Evolutionary conservation across 345 rosid species (phyloP).

Genomic region (Pistacia atlantica): DNA sequence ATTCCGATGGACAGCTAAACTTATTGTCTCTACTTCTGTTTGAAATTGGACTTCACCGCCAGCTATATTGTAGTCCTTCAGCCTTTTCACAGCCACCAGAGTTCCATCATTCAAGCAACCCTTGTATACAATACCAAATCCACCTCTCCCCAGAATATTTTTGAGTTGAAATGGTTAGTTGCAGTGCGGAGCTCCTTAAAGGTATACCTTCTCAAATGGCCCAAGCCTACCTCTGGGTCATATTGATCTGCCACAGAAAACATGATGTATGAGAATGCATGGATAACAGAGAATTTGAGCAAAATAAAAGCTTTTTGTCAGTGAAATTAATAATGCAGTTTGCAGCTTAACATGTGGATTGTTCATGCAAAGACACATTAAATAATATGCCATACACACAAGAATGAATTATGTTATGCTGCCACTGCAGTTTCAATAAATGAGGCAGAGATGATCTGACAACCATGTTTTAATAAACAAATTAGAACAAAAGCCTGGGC

Average conservation of each 20-base stretch:
- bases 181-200: slow-evolving; percentile 93
- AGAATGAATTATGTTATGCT: neutral
- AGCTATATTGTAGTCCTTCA: slow-evolving; percentile 81
- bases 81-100: slow-evolving; percentile 93
- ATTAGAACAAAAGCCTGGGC: neutral
- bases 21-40: slow-evolving; percentile 94
- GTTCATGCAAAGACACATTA: neutral
- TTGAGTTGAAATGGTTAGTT: slow-evolving; percentile 82
- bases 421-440: neutral
- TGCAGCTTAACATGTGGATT: neutral
- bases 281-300: neutral
- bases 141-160: slow-evolving; percentile 91
- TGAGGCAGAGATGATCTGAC: neutral
- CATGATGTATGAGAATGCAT: slow-evolving; percentile 8
- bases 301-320: neutral
- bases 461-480: neutral
- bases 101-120: slow-evolving; percentile 77
- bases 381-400: neutral
- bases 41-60: slow-evolving; percentile 98
- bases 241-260: slow-evolving; percentile 69
- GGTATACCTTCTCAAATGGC: slow-evolving; percentile 81
- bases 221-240: slow-evolving; percentile 85
- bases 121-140: slow-evolving; percentile 94
- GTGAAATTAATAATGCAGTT: neutral
- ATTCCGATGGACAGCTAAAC: slow-evolving; percentile 95